Conservation (phyloP, 129 eudicot genomes). For the Scalesia atractyloides region DNA sequence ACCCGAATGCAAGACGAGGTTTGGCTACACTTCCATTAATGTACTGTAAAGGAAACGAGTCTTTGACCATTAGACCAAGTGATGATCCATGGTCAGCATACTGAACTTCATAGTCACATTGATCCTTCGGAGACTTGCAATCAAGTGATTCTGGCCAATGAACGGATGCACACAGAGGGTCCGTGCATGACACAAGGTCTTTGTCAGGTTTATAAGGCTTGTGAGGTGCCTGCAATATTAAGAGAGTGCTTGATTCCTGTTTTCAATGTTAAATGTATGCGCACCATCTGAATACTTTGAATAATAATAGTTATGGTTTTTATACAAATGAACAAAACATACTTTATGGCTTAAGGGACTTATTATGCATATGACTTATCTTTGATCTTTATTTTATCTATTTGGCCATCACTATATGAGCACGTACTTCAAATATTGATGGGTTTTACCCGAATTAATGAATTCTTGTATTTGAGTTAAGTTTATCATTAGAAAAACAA, state of each 20-base stretch:
- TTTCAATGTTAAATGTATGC: neutral
- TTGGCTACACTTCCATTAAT: slow-evolving; percentile 51
- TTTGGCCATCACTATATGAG: neutral
- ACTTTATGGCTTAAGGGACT: slow-evolving; percentile 1
- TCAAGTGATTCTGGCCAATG: slow-evolving; percentile 49
- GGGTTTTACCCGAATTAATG: neutral
- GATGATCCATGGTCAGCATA: slow-evolving; percentile 91
- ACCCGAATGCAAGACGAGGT: slow-evolving; percentile 87
- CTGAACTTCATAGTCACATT: slow-evolving; percentile 83
- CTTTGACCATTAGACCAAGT: slow-evolving; percentile 77
- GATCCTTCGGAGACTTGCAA: slow-evolving; percentile 60
- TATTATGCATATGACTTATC: slow-evolving; percentile 4
- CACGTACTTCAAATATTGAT: neutral
- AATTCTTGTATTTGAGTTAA: neutral
- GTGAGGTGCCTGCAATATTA: slow-evolving; percentile 76
- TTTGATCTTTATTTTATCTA: slow-evolving; percentile 6
- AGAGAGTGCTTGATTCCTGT: neutral
- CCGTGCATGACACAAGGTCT: slow-evolving; percentile 58
- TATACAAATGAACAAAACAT: neutral
- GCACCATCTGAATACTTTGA: slow-evolving; percentile 13
- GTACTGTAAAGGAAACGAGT: slow-evolving; percentile 58
- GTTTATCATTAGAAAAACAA: neutral
- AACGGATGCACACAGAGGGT: slow-evolving; percentile 71
- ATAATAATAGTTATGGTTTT: neutral
- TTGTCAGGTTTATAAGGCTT: slow-evolving; percentile 73